These are phyloP conservation scores for Dimocarpus longan DNA, from an alignment of 345 rosid genomes.

Conservation along the genomic window DNA sequence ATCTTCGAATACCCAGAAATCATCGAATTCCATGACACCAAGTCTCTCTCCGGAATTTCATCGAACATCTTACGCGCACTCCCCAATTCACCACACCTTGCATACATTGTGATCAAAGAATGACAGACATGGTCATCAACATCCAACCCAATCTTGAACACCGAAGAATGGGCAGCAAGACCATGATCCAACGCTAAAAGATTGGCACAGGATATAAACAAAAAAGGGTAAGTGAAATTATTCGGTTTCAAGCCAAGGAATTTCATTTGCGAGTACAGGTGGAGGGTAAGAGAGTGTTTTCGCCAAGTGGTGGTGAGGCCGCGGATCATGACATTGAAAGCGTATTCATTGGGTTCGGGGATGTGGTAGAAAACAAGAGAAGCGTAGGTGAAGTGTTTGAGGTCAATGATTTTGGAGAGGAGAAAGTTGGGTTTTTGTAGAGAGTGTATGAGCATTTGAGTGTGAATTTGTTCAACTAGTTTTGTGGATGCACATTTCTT, in stretches of 20 bases:
- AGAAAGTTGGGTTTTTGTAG: conserved; percentile 59
- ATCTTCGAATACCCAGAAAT: conserved; percentile 75
- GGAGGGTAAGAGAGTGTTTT: conserved; percentile 43
- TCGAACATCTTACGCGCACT: conserved; percentile 74
- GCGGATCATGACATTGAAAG: conserved; percentile 82
- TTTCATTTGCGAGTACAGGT: conserved; percentile 59
- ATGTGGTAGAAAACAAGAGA: conserved; percentile 58
- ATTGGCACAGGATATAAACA: conserved; percentile 67
- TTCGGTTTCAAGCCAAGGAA: conserved; percentile 54
- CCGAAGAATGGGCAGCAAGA: conserved; percentile 53
- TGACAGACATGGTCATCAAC: conserved; percentile 57
- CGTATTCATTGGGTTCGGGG: conserved; percentile 58
- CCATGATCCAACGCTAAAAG: conserved; percentile 50
- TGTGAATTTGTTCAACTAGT: conserved; percentile 61
- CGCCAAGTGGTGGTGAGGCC: conserved; percentile 67
- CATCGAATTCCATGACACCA: conserved; percentile 93
- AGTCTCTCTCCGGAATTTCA: conserved; percentile 57
- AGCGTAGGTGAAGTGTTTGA: conserved; percentile 61
- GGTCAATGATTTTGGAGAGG: conserved; percentile 64
- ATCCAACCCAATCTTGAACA: conserved; percentile 60
- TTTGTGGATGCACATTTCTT: conserved; percentile 44
- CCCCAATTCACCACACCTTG: conserved; percentile 37
- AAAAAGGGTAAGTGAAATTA: conserved; percentile 76
- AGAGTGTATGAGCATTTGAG: conserved; percentile 62
- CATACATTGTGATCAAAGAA: conserved; percentile 70